A percentile compares a stretch with the other conserved stretches of the same genome.
Evolutionary conservation across 2,329 filamentous ascomycete genomes (phyloP).

Genomic region (Pseudogymnoascus sp.): DNA sequence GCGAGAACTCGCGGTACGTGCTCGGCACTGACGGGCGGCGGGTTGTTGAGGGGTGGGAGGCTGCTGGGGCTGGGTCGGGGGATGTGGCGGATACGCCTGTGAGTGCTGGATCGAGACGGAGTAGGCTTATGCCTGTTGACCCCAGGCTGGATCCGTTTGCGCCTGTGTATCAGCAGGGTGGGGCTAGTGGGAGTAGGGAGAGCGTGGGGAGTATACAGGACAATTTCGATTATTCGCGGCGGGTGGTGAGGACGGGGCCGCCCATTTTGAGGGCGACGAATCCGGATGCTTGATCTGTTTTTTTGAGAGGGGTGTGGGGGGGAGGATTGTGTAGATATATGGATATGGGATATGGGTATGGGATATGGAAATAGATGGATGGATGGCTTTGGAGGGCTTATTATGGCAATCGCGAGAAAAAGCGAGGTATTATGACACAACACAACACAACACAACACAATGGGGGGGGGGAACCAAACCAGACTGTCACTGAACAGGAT

Average conservation of each 20-base stretch:
- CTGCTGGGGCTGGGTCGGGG: conserved; percentile 13
- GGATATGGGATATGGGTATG: not conserved
- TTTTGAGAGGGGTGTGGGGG: not conserved
- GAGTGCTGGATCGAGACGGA: conserved; percentile 33
- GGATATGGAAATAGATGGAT: not conserved
- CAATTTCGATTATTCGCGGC: conserved; percentile 57
- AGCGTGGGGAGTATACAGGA: conserved; percentile 56
- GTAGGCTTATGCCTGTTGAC: conserved; percentile 51
- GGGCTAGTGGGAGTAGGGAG: conserved; percentile 49
- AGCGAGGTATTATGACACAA: not conserved
- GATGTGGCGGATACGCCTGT: not conserved
- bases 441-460: too few species aligned
- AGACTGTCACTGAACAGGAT: not conserved
- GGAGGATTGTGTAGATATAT: not conserved
- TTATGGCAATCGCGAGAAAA: not conserved
- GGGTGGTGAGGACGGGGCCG: conserved; percentile 35
- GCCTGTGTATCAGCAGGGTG: conserved; percentile 44
- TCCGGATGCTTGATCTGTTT: conserved; percentile 42
- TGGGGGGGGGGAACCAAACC: too few species aligned
- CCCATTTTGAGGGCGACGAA: conserved; percentile 53
- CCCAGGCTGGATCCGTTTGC: conserved; percentile 56
- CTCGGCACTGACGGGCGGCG: conserved; percentile 28
- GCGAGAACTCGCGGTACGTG: conserved; percentile 29
- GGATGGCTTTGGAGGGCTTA: not conserved
- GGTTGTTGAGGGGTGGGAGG: conserved; percentile 28